These are phyloP conservation scores for Phaeosphaeriaceae sp. DNA, from an alignment of 2,329 filamentous ascomycete genomes.

Conservation along the genomic window DNA sequence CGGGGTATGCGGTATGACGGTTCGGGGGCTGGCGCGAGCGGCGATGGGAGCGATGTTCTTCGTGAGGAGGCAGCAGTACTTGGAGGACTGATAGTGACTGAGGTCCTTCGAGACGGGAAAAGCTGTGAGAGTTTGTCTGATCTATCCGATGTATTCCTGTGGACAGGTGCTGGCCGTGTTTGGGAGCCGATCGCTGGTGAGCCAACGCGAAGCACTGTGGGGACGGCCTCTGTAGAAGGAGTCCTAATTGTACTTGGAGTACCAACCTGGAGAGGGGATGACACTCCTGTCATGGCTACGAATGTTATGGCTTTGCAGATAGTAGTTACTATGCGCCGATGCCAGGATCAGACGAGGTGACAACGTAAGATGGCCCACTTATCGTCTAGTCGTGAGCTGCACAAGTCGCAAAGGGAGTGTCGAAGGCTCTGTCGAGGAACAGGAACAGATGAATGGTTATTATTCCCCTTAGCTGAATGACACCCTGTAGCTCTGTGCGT, in stretches of 20 bases:
- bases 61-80: conserved; percentile 23
- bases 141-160: conserved; percentile 37
- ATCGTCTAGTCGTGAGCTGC: too few species aligned
- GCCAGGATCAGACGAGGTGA: not conserved
- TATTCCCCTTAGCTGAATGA: conserved; percentile 19
- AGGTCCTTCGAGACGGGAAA: conserved; percentile 43
- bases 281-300: conserved; percentile 35
- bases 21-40: conserved; percentile 35
- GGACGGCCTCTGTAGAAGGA: conserved; percentile 28
- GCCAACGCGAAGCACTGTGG: conserved; percentile 37
- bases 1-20: conserved; percentile 36
- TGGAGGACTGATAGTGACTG: conserved; percentile 32
- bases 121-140: conserved; percentile 46
- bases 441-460: not conserved
- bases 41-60: conserved; percentile 39
- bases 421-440: too few species aligned
- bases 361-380: too few species aligned
- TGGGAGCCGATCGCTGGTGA: conserved; percentile 32
- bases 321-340: not conserved
- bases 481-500: conserved; percentile 20
- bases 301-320: too few species aligned
- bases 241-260: conserved; percentile 29
- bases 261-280: conserved; percentile 39
- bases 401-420: too few species aligned
- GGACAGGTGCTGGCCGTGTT: conserved; percentile 31